phyloP scores from a whole-genome alignment of 371 early-diverging fungal genomes.

The Lichtheimia ornata region DNA sequence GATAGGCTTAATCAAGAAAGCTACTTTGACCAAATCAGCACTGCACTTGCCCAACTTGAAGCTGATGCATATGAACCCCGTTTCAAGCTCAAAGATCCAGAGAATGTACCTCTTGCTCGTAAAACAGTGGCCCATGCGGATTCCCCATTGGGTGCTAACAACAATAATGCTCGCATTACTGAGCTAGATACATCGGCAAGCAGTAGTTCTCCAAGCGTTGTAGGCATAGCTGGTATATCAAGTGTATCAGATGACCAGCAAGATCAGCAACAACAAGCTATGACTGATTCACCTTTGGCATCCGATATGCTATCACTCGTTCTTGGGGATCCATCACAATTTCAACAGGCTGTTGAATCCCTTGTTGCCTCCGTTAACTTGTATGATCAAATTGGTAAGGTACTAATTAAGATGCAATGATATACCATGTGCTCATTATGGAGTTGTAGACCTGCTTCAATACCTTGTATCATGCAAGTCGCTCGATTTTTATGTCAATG shows the following conservation, averaged over 20 bases:
- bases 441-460: slow-evolving; percentile 65
- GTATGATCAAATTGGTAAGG: slow-evolving; percentile 74
- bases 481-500: slow-evolving; percentile 51
- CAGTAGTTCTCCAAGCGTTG: neutral
- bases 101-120: slow-evolving; percentile 17
- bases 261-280: neutral
- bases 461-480: slow-evolving; percentile 79
- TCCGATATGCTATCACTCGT: slow-evolving; percentile 59
- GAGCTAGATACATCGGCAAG: neutral
- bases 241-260: neutral
- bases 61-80: slow-evolving; percentile 16
- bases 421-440: neutral
- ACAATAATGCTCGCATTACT: neutral
- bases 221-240: no score
- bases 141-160: neutral
- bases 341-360: slow-evolving; percentile 64
- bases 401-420: neutral
- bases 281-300: slow-evolving; percentile 9
- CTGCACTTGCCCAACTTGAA: slow-evolving; percentile 33
- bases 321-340: slow-evolving; percentile 66
- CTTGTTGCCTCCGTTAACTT: slow-evolving; percentile 71
- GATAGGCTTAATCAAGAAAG: slow-evolving; percentile 39
- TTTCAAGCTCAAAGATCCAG: slow-evolving; percentile 61
- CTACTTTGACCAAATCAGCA: slow-evolving; percentile 41
- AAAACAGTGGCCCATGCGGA: neutral